Conservation (phyloP, 345 rosid genomes). For the Erysimum cheiranthoides region DNA sequence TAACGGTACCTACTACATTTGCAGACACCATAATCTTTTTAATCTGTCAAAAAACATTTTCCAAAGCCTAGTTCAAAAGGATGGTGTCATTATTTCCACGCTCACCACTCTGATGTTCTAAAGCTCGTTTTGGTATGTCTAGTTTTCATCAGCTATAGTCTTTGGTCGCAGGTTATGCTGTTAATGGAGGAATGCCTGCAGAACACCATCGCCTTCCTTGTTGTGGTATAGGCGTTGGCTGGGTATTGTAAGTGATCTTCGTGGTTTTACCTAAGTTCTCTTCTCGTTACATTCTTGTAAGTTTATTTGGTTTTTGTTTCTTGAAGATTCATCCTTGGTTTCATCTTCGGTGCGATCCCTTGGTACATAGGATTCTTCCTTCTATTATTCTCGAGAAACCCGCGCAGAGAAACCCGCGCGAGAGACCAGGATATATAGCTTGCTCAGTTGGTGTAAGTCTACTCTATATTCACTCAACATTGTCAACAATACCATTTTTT, state of each 20-base stretch:
- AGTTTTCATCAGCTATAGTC: conserved; percentile 2
- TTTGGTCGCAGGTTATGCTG: conserved; percentile 34
- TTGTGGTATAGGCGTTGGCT: conserved; percentile 45
- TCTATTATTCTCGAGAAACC: conserved; percentile 32
- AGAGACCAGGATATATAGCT: conserved; percentile 44
- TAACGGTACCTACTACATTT: background rate
- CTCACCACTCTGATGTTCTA: background rate
- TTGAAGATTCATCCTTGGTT: conserved; percentile 46
- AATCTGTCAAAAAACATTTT: background rate
- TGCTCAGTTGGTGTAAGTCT: conserved; percentile 45
- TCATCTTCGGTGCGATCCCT: conserved; percentile 43
- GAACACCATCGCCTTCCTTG: conserved; percentile 43
- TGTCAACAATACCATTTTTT: background rate
- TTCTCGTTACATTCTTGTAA: conserved; percentile 8
- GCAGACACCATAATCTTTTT: background rate
- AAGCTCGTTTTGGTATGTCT: background rate
- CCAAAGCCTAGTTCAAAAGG: background rate
- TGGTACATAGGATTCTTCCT: conserved; percentile 46
- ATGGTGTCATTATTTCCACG: background rate
- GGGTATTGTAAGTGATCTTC: conserved; percentile 38
- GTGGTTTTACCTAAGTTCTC: conserved; percentile 5
- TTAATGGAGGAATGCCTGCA: conserved; percentile 7
- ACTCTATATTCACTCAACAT: background rate
- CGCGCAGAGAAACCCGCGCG: too few relatives aligned
- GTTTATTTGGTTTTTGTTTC: background rate